Base-by-base conservation (phyloP, 2,329 filamentous ascomycete genomes). In the Diplodia corticola region DNA sequence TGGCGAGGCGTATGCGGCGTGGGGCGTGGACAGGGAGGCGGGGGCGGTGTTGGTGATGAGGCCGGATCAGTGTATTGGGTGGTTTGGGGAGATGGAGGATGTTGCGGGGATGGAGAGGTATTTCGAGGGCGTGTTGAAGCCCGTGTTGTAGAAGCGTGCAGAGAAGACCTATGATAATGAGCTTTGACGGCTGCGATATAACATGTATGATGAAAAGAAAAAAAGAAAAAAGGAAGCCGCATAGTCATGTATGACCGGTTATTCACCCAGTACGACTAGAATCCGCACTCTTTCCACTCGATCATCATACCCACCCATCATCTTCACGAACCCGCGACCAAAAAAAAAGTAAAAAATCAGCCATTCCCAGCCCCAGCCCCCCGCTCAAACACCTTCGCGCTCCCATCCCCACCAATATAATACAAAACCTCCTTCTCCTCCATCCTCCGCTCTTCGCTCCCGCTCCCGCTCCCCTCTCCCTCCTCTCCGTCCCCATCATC, bases 301-400 rank as follows among this genome's bases (percentile, higher is more conserved):
- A 3, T 44, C 40, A n/a, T n/a, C n/a, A n/a, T n/a, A n/a, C n/a
- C n/a, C n/a, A n/a, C 20, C 17, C 9, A 1, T 44, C 15, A 10
- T 33, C 30, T 13, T 9, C n/a, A 9, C 10, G 7, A 44, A 20
- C n/a, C 5, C 9, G 7, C 6, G 20, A 20, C 2, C 17, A n/a
- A n/a, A n/a, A n/a, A n/a, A n/a, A n/a, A n/a, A n/a, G n/a, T n/a
- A n/a, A n/a, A n/a, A n/a, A 0, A 20, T 60, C 28, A 51, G 17
- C 48, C 64, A 24, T 44, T 55, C 20, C 64, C 70, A 5, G 59
- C 69, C n/a, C 74, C 75, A 65, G 73, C 87, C 5, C 94, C 93
- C 74, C 93, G 86, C 74, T 92, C 91, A 82, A 97, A 97, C 7
- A 97, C 91, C 73, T 83, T 90, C 26, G 93, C 91, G 24, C 86